Percentiles rank a stretch among this genome's conserved stretches.
phyloP scores from a whole-genome alignment of 176 grass and related monocot species.

The Rhynchospora tenuis region DNA sequence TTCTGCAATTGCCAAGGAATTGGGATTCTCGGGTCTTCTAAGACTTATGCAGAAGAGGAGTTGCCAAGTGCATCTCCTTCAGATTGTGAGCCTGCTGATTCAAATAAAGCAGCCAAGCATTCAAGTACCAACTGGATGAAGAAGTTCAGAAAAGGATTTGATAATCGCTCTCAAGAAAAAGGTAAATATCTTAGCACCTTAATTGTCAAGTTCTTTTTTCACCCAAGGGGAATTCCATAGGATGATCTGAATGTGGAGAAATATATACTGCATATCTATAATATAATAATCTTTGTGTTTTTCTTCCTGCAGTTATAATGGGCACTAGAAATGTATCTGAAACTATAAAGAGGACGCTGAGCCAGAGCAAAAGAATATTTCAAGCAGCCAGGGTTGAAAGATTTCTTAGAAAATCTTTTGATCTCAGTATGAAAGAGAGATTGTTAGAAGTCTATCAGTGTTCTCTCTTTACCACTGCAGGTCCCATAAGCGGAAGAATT shows the following conservation, averaged over 20 bases:
- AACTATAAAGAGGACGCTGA: conserved; percentile 77
- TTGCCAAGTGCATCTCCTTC: background rate
- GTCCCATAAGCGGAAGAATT: conserved; percentile 78
- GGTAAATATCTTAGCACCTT: background rate
- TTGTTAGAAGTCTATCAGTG: conserved; percentile 64
- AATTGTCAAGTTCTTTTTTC: background rate
- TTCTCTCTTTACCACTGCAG: conserved; percentile 78
- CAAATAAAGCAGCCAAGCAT: conserved; percentile 29
- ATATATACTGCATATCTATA: background rate
- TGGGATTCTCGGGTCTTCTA: conserved; percentile 37
- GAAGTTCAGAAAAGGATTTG: conserved; percentile 32
- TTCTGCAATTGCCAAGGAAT: conserved; percentile 36
- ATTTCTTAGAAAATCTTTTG: conserved; percentile 56
- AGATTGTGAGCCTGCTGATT: conserved; percentile 18
- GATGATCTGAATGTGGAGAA: background rate
- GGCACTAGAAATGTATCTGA: conserved; percentile 16
- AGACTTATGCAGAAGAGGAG: too few relatives aligned
- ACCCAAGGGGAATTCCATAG: background rate
- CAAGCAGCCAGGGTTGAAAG: conserved; percentile 68
- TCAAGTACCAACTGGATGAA: conserved; percentile 36
- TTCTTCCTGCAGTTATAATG: background rate
- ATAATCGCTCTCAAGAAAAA: background rate
- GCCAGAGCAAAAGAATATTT: conserved; percentile 60
- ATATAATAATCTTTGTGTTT: background rate
- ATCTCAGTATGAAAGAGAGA: conserved; percentile 50